A percentile compares a stretch with the other conserved stretches of the same genome.
These are phyloP conservation scores for Nowakowskiella sp. DNA, from an alignment of 192 early-diverging fungal species.

Conservation along the genomic window DNA sequence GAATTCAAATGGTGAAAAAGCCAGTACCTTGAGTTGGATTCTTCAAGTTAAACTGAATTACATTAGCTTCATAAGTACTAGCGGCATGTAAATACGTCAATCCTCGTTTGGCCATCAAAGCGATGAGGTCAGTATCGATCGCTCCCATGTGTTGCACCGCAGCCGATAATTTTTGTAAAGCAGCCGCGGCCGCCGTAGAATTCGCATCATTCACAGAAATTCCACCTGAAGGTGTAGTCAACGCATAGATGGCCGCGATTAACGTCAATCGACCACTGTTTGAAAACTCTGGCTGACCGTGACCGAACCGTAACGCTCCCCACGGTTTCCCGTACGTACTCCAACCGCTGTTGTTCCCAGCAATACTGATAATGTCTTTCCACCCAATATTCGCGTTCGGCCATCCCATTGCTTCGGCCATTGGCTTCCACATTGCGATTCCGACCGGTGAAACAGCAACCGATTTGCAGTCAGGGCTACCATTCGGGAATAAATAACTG, in stretches of 20 bases:
- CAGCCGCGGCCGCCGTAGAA: too few species aligned
- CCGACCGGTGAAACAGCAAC: neutral
- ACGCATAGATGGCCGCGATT: too few species aligned
- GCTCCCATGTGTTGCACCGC: slow-evolving; percentile 1
- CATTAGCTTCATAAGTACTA: neutral
- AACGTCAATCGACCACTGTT: too few species aligned
- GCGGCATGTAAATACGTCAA: neutral
- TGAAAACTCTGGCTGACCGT: too few species aligned
- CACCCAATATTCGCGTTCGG: neutral
- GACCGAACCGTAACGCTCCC: too few species aligned
- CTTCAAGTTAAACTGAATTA: neutral
- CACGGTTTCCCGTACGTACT: too few species aligned
- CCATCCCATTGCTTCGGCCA: neutral
- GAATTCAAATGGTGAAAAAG: too few species aligned
- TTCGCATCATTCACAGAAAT: too few species aligned
- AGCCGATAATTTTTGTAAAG: too few species aligned
- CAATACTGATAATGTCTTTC: neutral
- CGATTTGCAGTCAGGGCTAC: neutral
- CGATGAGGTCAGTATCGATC: neutral
- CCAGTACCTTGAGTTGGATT: neutral
- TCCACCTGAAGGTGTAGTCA: too few species aligned
- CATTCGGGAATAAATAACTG: too few species aligned
- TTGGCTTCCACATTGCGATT: neutral
- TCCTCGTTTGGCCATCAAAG: neutral
- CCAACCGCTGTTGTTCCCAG: neutral